Evolutionary conservation across 768 basidiomycete species (phyloP), one percentile per base, ranked within the genome.

Genomic region (Tulasnella sp.): DNA sequence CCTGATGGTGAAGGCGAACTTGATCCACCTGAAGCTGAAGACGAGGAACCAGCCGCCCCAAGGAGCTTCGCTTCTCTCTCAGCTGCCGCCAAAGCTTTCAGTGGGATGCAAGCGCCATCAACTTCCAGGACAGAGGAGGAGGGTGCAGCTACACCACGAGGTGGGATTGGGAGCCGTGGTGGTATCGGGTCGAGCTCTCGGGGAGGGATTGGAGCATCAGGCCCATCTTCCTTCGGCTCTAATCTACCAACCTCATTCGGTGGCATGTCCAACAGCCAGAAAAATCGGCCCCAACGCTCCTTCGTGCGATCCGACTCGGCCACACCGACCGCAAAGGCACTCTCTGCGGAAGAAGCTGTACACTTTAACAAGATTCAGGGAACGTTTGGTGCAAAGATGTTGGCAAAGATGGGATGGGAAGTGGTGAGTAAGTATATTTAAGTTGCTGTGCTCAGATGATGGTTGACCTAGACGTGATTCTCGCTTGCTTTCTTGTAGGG

Each of bases 341-440:
- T 97, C 25, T 88, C 87, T 25, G 83, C 88, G 0, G 80, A 86
- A 22, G 96, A 99, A 80, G 85, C 86, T 76, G 85, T 86, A n/a
- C 96, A 98, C 81, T 97, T 99, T 82, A 86, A 84, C 78, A 93
- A 92, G 79, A 86, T 99, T 15, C 85, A 88, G 54, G 87, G 89
- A 19, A 86, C 91, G 0, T 91, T 94, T 78, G 97, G 96, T 79
- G 93, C 96, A 25, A 91, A 91, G 76, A 89, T 99, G 89, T 88
- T 99, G 31, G 88, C 89, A 38, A 99, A 96, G 85, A 96, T 96
- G 91, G 97, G 97, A 9, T 99, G 97, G 97, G 86, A 90, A 81
- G 85, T 91, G 0, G 97, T 86, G 38, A 42, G 79, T 79, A 37
- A 42, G 12, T 34, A 22, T n/a, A 3, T 34, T 39, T 45, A 31